A percentile compares a stretch with the other conserved stretches of the same genome.
Evolutionary conservation across 2,329 filamentous ascomycete genomes (phyloP).

Genomic region (Endothia cerciana): DNA sequence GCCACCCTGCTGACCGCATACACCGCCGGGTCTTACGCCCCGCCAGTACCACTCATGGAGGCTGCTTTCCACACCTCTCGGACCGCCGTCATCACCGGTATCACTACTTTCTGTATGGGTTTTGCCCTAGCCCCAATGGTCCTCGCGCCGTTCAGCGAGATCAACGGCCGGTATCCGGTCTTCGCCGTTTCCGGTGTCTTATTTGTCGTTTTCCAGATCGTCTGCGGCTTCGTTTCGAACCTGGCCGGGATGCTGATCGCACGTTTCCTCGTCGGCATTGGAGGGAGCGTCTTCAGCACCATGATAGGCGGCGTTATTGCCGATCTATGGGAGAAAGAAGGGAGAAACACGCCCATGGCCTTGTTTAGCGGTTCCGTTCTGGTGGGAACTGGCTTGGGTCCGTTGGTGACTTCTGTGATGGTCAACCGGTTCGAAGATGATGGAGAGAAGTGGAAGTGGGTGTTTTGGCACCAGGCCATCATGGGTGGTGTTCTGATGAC

Average conservation of each 20-base stretch:
- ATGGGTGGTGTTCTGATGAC: slow-evolving; percentile 65
- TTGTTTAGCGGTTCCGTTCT: slow-evolving; percentile 81
- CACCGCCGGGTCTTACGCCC: slow-evolving; percentile 78
- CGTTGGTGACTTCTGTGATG: slow-evolving; percentile 72
- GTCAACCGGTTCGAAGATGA: slow-evolving; percentile 56
- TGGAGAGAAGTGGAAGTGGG: slow-evolving; percentile 71
- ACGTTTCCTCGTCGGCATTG: slow-evolving; percentile 77
- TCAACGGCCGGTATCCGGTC: slow-evolving; percentile 83
- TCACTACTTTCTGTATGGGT: slow-evolving; percentile 80
- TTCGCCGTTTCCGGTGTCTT: slow-evolving; percentile 75
- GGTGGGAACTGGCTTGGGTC: slow-evolving; percentile 78
- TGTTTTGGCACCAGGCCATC: slow-evolving; percentile 86
- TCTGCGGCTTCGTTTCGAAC: slow-evolving; percentile 71
- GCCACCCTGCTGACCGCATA: slow-evolving; percentile 81
- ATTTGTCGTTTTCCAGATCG: slow-evolving; percentile 71
- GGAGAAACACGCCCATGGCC: slow-evolving; percentile 88
- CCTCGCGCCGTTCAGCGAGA: slow-evolving; percentile 84
- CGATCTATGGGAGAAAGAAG: slow-evolving; percentile 78
- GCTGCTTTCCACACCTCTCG: slow-evolving; percentile 66
- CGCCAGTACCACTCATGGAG: slow-evolving; percentile 67
- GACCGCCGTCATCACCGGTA: slow-evolving; percentile 71
- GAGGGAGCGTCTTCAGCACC: slow-evolving; percentile 78
- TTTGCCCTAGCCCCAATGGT: slow-evolving; percentile 87
- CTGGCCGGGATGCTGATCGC: slow-evolving; percentile 75
- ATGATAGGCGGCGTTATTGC: slow-evolving; percentile 92